A percentile compares a stretch with the other conserved stretches of the same genome.
These are phyloP conservation scores for Ottelia alismoides DNA, from an alignment of 106 monocot species.

Conservation along the genomic window DNA sequence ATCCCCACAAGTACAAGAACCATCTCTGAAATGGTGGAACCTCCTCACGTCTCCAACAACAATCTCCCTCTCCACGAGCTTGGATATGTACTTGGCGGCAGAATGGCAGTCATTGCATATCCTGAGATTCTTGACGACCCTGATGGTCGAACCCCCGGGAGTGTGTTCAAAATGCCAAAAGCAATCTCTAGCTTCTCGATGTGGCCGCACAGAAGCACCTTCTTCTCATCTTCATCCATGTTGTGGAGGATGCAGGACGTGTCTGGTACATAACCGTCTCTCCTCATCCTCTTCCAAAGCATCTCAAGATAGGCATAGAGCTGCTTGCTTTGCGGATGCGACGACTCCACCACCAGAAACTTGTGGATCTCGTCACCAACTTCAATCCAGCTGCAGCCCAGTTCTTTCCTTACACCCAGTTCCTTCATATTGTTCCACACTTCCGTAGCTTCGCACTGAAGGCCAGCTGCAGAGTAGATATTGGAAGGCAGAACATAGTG, in stretches of 20 bases:
- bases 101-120: constrained; percentile 53
- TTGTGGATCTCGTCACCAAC: constrained; percentile 12
- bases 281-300: constrained; percentile 10
- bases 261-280: constrained; percentile 17
- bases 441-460: constrained; percentile 27
- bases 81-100: constrained; percentile 28
- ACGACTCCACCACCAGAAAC: constrained; percentile 23
- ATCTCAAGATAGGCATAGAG: constrained; percentile 26
- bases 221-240: constrained; percentile 33
- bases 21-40: constrained; percentile 43
- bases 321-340: constrained; percentile 6
- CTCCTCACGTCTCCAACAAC: constrained; percentile 36
- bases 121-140: constrained; percentile 34
- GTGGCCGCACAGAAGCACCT: constrained; percentile 21
- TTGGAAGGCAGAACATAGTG: constrained; percentile 35
- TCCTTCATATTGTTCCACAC: constrained; percentile 24
- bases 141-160: not conserved
- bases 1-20: constrained; percentile 47
- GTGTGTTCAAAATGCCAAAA: constrained; percentile 24
- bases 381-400: constrained; percentile 41
- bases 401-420: constrained; percentile 12
- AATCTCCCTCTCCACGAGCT: constrained; percentile 29
- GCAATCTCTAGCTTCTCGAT: constrained; percentile 39
- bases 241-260: constrained; percentile 29
- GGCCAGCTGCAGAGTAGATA: constrained; percentile 23